Conservation (phyloP, 1,284 basidiomycete genomes). For the Butyriboletus appendiculatus region DNA sequence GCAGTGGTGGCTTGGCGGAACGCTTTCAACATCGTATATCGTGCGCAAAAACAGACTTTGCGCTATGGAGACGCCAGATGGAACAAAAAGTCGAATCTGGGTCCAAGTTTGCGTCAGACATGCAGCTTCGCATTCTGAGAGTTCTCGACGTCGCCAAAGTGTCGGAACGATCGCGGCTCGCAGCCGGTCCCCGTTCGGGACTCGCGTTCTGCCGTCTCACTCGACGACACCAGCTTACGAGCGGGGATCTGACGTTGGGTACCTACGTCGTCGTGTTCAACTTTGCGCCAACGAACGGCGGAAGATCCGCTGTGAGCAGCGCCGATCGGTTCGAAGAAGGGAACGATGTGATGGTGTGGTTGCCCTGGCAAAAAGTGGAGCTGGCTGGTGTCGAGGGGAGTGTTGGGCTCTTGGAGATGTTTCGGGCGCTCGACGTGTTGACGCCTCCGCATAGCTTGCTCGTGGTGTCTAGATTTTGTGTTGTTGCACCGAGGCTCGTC, state of each 20-base stretch:
- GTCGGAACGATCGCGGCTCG: constrained; percentile 14
- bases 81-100: constrained; percentile 32
- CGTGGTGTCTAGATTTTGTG: constrained; percentile 31
- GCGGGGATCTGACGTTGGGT: constrained; percentile 25
- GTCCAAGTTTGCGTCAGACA: constrained; percentile 30
- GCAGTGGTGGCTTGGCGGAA: constrained; percentile 51
- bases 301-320: constrained; percentile 17
- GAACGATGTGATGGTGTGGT: constrained; percentile 30
- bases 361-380: constrained; percentile 34
- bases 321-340: constrained; percentile 25
- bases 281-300: constrained; percentile 19
- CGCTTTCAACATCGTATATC: constrained; percentile 43
- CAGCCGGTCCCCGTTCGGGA: constrained; percentile 17
- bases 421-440: constrained; percentile 27
- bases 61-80: constrained; percentile 52
- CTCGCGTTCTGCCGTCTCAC: constrained; percentile 32
- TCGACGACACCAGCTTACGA: constrained; percentile 19
- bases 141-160: constrained; percentile 33
- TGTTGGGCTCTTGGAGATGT: constrained; percentile 17
- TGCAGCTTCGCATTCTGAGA: constrained; percentile 37
- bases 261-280: constrained; percentile 35
- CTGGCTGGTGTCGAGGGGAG: constrained; percentile 11
- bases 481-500: constrained; percentile 11
- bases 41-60: constrained; percentile 42
- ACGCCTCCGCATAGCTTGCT: constrained; percentile 34